These are phyloP conservation scores for Mycena sanguinolenta DNA, from an alignment of 768 basidiomycete genomes.

Conservation along the genomic window DNA sequence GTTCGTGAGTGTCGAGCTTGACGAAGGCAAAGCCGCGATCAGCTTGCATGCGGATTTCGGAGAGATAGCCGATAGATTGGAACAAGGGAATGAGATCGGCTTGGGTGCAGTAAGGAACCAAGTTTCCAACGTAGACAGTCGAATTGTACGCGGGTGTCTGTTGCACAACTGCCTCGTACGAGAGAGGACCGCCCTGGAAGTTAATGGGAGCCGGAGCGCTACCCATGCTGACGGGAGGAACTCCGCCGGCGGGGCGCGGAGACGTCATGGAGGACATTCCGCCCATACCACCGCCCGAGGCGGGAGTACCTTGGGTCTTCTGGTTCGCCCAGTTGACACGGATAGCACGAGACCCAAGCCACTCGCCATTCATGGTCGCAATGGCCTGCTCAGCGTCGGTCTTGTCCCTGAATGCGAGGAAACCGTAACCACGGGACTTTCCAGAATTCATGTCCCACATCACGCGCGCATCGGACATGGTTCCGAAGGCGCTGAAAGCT, in stretches of 20 bases:
- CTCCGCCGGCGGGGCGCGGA: conserved; percentile 59
- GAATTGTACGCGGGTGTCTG: conserved; percentile 96
- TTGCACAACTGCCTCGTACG: conserved; percentile 92
- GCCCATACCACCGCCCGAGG: conserved; percentile 36
- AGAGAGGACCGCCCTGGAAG: conserved; percentile 89
- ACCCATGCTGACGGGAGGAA: conserved; percentile 51
- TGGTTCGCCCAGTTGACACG: conserved; percentile 99
- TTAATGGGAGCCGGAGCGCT: conserved; percentile 91
- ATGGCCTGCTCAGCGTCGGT: conserved; percentile 99
- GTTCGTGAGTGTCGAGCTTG: conserved; percentile 98
- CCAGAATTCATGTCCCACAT: conserved; percentile 99
- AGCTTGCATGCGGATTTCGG: conserved; percentile 99
- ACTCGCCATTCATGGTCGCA: conserved; percentile 99
- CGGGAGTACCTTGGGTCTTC: conserved; percentile 87
- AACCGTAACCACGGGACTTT: conserved; percentile 97
- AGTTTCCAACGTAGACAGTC: conserved; percentile 98
- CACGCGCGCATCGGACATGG: conserved; percentile 96
- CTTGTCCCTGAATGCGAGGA: conserved; percentile 98
- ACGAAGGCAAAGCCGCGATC: conserved; percentile 99
- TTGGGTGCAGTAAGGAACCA: conserved; percentile 97
- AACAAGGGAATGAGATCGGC: conserved; percentile 98
- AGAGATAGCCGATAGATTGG: conserved; percentile 98
- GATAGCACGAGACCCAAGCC: conserved; percentile 97
- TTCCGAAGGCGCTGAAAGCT: conserved; percentile 97
- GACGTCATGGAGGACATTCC: conserved; percentile 42